phyloP scores from a whole-genome alignment of 2,329 filamentous ascomycete genomes.

The Ophiosphaerella korrae region DNA sequence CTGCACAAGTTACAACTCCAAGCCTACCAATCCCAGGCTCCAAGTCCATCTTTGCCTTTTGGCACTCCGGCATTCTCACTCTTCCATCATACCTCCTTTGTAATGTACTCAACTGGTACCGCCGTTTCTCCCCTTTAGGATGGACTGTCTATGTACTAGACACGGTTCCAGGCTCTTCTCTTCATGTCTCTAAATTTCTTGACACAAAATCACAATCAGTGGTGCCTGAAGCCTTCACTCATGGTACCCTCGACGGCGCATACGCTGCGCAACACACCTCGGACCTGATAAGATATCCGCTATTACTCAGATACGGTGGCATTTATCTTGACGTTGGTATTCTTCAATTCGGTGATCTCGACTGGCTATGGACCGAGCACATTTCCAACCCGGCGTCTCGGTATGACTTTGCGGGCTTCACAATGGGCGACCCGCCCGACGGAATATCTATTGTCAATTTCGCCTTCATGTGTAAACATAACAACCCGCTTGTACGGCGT shows the following conservation, averaged over 20 bases:
- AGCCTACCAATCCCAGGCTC: slow-evolving; percentile 30
- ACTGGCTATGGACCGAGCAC: slow-evolving; percentile 58
- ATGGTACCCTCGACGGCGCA: slow-evolving; percentile 56
- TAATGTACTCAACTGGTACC: slow-evolving; percentile 60
- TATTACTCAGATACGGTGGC: slow-evolving; percentile 63
- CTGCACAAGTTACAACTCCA: slow-evolving; percentile 6
- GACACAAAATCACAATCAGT: slow-evolving; percentile 50
- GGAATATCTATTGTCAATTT: slow-evolving; percentile 29
- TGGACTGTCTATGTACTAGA: slow-evolving; percentile 62
- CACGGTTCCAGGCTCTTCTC: slow-evolving; percentile 49
- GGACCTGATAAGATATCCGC: slow-evolving; percentile 63
- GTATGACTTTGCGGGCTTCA: slow-evolving; percentile 44
- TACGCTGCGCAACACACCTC: slow-evolving; percentile 62
- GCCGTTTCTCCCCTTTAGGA: slow-evolving; percentile 57
- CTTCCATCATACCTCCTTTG: slow-evolving; percentile 61
- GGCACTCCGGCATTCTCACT: slow-evolving; percentile 56
- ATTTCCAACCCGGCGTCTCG: slow-evolving; percentile 55
- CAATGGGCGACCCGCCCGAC: slow-evolving; percentile 24
- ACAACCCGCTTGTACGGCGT: slow-evolving; percentile 57
- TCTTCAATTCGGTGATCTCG: slow-evolving; percentile 62
- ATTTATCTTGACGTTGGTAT: slow-evolving; percentile 64
- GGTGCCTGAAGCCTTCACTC: slow-evolving; percentile 58
- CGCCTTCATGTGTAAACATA: slow-evolving; percentile 24
- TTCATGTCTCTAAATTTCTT: slow-evolving; percentile 58
- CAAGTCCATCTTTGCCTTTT: slow-evolving; percentile 66